Base-by-base conservation (phyloP, 805 yeast genomes). In the Metschnikowia reukaufii region DNA sequence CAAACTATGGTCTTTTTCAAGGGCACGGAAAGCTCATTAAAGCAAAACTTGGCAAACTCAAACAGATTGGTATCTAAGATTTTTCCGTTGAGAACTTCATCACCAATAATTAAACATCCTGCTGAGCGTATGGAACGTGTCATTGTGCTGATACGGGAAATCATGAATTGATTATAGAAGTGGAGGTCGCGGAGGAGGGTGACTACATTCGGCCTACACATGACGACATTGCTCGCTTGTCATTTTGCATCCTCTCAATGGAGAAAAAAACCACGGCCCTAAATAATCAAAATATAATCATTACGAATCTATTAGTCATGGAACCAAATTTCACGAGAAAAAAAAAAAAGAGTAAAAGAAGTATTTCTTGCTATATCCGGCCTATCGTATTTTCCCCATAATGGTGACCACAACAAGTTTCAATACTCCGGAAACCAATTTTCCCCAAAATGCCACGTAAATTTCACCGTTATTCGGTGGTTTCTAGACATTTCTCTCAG, bases 31-130 rank as follows among this genome's bases (percentile, higher is more conserved):
- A 78, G 65, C 9, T 70, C 65, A 36, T 64, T 62, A 64, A 86
- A 89, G 62, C 96, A 84, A 59, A 72, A 77, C 52, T 77, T 77
- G 25, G 95, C 88, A 60, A 89, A 87, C 58, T 68, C 78, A 51
- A 77, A 70, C 6, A 95, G 85, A 63, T 89, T 89, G 1, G 92
- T 79, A 59, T 89, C 97, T 4, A 73, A 66, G 50, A 89, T 88
- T 65, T 89, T 89, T 5, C 96, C 95, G 55, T 88, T 89, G 47
- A 89, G 76, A 2, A 89, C 85, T 65, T 89, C 97, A 64, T 89
- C 96, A 4, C 96, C 96, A 42, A 89, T 89, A 36, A 84, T 81
- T 44, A 79, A 67, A 52, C 79, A 76, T 2, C 79, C 81, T 1
- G 81, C 79, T 2, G 70, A 62, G 39, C 55, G 51, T 9, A 70